phyloP scores from a whole-genome alignment of 768 basidiomycete genomes.

The Baorangia bicolor region DNA sequence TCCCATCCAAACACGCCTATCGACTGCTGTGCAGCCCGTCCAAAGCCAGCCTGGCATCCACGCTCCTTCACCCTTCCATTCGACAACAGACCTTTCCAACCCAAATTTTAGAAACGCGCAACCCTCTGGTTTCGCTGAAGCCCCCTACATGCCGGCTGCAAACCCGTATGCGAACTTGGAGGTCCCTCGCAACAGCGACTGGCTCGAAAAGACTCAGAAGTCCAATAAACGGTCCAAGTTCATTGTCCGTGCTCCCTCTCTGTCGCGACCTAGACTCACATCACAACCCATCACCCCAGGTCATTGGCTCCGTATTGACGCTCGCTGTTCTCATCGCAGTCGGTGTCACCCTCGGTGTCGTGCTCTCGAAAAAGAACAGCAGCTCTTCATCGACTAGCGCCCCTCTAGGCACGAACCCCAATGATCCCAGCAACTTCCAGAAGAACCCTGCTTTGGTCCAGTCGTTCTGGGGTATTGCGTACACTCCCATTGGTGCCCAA shows the following conservation, averaged over 20 bases:
- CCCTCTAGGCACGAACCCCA: slow-evolving; percentile 40
- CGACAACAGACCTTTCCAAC: slow-evolving; percentile 21
- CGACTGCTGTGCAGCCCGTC: slow-evolving; percentile 33
- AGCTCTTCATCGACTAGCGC: slow-evolving; percentile 18
- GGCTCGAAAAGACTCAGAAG: slow-evolving; percentile 38
- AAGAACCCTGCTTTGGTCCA: slow-evolving; percentile 69
- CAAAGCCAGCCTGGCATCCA: slow-evolving; percentile 35
- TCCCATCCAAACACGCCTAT: not conserved
- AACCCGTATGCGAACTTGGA: slow-evolving; percentile 36
- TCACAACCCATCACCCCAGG: slow-evolving; percentile 35
- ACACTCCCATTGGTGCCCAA: slow-evolving; percentile 77
- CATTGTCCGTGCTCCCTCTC: slow-evolving; percentile 46
- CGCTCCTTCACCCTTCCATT: slow-evolving; percentile 35
- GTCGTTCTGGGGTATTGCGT: slow-evolving; percentile 84
- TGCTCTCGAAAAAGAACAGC: slow-evolving; percentile 55
- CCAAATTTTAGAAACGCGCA: slow-evolving; percentile 24
- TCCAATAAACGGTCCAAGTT: slow-evolving; percentile 47
- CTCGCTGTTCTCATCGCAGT: slow-evolving; percentile 53
- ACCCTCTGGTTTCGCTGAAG: slow-evolving; percentile 25
- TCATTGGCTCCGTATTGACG: slow-evolving; percentile 48
- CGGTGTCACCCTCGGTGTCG: slow-evolving; percentile 64
- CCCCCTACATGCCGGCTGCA: slow-evolving; percentile 22
- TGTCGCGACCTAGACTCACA: not conserved
- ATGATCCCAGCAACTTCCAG: slow-evolving; percentile 76
- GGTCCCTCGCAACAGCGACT: slow-evolving; percentile 34